A percentile compares a stretch with the other conserved stretches of the same genome.
phyloP scores from a whole-genome alignment of 2,329 filamentous ascomycete species.

The Pseudogymnoascus sp. region DNA sequence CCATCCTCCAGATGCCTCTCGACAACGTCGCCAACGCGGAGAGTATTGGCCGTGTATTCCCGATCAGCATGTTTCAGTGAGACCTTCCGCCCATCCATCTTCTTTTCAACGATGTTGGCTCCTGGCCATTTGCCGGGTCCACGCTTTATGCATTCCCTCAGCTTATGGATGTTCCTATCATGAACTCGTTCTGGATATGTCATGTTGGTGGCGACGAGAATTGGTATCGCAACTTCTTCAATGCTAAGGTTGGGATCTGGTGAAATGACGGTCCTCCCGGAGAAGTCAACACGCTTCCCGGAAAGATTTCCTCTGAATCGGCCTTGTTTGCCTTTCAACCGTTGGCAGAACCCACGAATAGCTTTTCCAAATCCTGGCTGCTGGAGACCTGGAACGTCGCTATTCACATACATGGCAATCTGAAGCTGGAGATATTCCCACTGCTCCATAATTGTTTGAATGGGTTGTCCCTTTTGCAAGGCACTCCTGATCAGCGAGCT shows the following conservation, averaged over 20 bases:
- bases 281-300: constrained; percentile 98
- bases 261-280: constrained; percentile 92
- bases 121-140: constrained; percentile 77
- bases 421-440: constrained; percentile 97
- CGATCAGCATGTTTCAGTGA: constrained; percentile 68
- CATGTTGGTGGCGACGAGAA: constrained; percentile 88
- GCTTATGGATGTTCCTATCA: constrained; percentile 74
- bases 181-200: constrained; percentile 90
- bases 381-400: constrained; percentile 85
- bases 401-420: constrained; percentile 97
- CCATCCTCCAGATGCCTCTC: constrained; percentile 92
- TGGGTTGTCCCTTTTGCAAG: constrained; percentile 70
- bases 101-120: constrained; percentile 72
- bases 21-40: constrained; percentile 79
- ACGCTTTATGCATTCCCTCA: constrained; percentile 64
- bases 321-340: constrained; percentile 93
- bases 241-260: constrained; percentile 91
- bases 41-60: constrained; percentile 60
- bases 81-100: constrained; percentile 59
- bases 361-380: constrained; percentile 80
- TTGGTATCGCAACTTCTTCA: constrained; percentile 86
- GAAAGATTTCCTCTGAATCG: constrained; percentile 95
- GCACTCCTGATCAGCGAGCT: constrained; percentile 80
- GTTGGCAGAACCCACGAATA: constrained; percentile 88
- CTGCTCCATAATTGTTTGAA: constrained; percentile 91